Percentiles rank a stretch among this genome's conserved stretches.
These are phyloP conservation scores for Aspergillus transmontanensis DNA, from an alignment of 2,329 filamentous ascomycete genomes.

Conservation along the genomic window DNA sequence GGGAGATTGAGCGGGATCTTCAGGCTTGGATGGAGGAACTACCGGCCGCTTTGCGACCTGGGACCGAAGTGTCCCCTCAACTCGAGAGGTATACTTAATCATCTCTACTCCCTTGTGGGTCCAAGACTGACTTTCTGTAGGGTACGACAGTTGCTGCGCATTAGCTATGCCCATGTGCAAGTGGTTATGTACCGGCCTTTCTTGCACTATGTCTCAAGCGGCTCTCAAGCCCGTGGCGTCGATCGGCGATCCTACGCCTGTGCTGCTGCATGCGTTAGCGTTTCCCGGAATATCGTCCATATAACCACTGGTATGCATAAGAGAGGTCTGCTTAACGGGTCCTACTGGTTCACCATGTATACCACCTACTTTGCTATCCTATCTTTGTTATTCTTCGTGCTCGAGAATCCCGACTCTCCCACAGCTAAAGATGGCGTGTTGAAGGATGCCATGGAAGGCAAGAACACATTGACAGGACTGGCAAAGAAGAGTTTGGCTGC, in stretches of 20 bases:
- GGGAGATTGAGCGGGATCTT: conserved; percentile 65
- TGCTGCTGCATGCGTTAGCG: conserved; percentile 66
- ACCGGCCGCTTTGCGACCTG: conserved; percentile 76
- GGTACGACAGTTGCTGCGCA: conserved; percentile 62
- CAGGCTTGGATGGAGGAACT: conserved; percentile 67
- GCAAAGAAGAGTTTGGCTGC: conserved; percentile 85
- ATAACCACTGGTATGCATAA: conserved; percentile 67
- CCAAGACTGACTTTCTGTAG: conserved; percentile 34
- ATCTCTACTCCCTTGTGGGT: neutral
- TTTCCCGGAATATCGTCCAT: conserved; percentile 67
- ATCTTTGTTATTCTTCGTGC: conserved; percentile 64
- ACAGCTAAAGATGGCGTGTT: conserved; percentile 72
- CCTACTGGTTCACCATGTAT: conserved; percentile 71
- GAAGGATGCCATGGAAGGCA: conserved; percentile 81
- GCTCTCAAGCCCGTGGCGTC: conserved; percentile 52
- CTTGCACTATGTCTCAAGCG: conserved; percentile 62
- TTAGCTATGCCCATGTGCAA: conserved; percentile 66
- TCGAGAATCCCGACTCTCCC: conserved; percentile 64
- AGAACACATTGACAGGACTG: conserved; percentile 76
- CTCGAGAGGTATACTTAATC: conserved; percentile 69
- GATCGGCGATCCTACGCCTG: conserved; percentile 67
- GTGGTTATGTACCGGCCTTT: conserved; percentile 68
- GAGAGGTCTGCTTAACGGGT: conserved; percentile 61
- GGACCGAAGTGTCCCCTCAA: conserved; percentile 72
- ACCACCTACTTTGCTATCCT: conserved; percentile 69